These are phyloP conservation scores for Papiliotrema nemorosa DNA, from an alignment of 1,284 basidiomycete species.

Conservation along the genomic window DNA sequence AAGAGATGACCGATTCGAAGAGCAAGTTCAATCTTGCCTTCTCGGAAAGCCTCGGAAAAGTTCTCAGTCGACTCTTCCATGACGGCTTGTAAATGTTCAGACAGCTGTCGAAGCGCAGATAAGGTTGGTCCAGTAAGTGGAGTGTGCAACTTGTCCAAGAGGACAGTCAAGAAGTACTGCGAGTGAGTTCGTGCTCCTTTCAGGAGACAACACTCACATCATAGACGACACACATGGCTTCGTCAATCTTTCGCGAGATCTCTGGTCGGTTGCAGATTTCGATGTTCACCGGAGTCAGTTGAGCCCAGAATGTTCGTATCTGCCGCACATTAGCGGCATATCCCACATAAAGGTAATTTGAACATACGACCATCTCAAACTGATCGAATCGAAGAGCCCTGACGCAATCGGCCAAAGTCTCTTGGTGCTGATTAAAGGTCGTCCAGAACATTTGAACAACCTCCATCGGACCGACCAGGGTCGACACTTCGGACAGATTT, in stretches of 20 bases:
- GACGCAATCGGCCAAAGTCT: conserved; percentile 24
- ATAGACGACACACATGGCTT: conserved; percentile 20
- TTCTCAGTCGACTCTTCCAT: conserved; percentile 20
- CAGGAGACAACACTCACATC: conserved; percentile 20
- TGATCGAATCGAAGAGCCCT: conserved; percentile 27
- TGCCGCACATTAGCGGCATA: conserved; percentile 12
- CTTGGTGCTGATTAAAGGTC: conserved; percentile 31
- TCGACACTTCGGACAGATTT: conserved; percentile 10
- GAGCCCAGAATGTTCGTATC: conserved; percentile 36
- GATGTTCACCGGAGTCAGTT: conserved; percentile 13
- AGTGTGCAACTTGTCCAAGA: conserved; percentile 24
- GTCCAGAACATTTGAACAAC: conserved; percentile 24
- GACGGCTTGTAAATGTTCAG: conserved; percentile 30
- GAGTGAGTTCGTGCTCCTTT: background rate
- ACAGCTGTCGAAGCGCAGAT: conserved; percentile 21
- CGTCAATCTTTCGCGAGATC: conserved; percentile 17
- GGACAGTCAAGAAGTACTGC: conserved; percentile 27
- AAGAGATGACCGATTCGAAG: conserved; percentile 30
- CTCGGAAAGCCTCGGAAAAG: conserved; percentile 21
- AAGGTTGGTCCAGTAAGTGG: conserved; percentile 16
- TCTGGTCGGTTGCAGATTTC: conserved; percentile 19
- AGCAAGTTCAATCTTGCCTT: conserved; percentile 29
- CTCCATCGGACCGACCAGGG: conserved; percentile 2
- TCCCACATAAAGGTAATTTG: background rate
- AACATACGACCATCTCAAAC: conserved; percentile 35